phyloP scores from a whole-genome alignment of 192 early-diverging fungal genomes.

The Mortierella hygrophila region DNA sequence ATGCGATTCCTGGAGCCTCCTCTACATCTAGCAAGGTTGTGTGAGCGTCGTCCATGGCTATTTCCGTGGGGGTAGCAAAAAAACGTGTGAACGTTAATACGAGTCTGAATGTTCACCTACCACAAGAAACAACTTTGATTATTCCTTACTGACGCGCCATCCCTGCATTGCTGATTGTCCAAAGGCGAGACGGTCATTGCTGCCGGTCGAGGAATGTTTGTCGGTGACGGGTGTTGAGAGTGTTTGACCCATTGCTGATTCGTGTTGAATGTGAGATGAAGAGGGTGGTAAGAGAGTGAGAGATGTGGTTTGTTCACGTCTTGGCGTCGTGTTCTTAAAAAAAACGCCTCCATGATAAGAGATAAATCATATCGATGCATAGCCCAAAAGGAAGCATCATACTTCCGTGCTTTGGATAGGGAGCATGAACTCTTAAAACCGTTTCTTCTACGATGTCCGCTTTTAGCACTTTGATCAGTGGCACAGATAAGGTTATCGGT shows the following conservation, averaged over 20 bases:
- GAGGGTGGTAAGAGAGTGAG: background rate
- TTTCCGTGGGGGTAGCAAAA: background rate
- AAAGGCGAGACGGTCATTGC: slow-evolving; percentile 82
- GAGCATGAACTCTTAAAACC: too few species aligned
- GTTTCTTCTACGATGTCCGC: too few species aligned
- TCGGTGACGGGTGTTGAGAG: slow-evolving; percentile 94
- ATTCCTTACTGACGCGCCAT: slow-evolving; percentile 88
- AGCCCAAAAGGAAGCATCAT: too few species aligned
- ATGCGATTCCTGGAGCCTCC: slow-evolving; percentile 73
- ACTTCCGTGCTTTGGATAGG: too few species aligned
- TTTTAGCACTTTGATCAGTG: too few species aligned
- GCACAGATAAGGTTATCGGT: too few species aligned
- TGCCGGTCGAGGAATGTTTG: slow-evolving; percentile 82
- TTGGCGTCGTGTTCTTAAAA: background rate
- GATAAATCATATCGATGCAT: too few species aligned
- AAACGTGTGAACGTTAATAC: too few species aligned
- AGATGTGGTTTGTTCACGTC: background rate
- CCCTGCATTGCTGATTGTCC: slow-evolving; percentile 97
- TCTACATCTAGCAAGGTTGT: slow-evolving; percentile 83
- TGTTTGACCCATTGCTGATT: slow-evolving; percentile 90
- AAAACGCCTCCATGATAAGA: too few species aligned
- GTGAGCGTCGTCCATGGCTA: slow-evolving; percentile 99
- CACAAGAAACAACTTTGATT: background rate
- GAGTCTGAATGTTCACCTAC: too few species aligned
- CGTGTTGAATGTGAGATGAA: background rate